phyloP scores from a whole-genome alignment of 345 rosid species.

The Cardamine chenopodiifolia region DNA sequence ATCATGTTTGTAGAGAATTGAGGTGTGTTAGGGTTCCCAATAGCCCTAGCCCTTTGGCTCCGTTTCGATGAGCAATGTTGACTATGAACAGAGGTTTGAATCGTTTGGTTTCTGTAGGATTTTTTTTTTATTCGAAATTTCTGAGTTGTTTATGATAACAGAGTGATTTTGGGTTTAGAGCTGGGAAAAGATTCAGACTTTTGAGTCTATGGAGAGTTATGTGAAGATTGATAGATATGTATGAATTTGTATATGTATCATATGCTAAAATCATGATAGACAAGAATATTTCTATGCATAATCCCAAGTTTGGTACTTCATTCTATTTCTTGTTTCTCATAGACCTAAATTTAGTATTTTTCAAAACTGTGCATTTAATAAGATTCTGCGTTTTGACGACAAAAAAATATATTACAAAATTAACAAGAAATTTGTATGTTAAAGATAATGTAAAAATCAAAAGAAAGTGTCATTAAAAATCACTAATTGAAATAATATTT shows the following conservation, averaged over 20 bases:
- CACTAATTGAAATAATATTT: too few relatives aligned
- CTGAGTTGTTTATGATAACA: constrained; percentile 47
- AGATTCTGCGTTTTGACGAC: too few relatives aligned
- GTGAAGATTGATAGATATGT: constrained; percentile 4
- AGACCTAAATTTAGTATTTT: too few relatives aligned
- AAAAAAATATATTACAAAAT: too few relatives aligned
- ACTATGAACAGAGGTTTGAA: constrained; percentile 13
- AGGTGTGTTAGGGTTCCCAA: constrained; percentile 64
- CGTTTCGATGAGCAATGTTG: constrained; percentile 56
- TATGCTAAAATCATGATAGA: constrained; percentile 9
- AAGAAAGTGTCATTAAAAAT: too few relatives aligned
- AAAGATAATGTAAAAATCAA: too few relatives aligned
- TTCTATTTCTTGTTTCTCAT: too few relatives aligned
- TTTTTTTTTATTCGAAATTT: background rate
- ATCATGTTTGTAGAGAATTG: constrained; percentile 87
- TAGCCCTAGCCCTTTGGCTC: constrained; percentile 75
- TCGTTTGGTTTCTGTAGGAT: constrained; percentile 23
- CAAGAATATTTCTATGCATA: background rate
- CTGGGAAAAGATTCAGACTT: constrained; percentile 26
- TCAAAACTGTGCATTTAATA: too few relatives aligned
- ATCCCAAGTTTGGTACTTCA: background rate
- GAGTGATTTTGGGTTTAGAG: constrained; percentile 11
- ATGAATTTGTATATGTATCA: constrained; percentile 29
- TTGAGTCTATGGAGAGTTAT: constrained; percentile 17
- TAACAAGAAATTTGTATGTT: too few relatives aligned